Conservation (phyloP, 768 basidiomycete genomes). For the Coprinopsis strossmayeri region DNA sequence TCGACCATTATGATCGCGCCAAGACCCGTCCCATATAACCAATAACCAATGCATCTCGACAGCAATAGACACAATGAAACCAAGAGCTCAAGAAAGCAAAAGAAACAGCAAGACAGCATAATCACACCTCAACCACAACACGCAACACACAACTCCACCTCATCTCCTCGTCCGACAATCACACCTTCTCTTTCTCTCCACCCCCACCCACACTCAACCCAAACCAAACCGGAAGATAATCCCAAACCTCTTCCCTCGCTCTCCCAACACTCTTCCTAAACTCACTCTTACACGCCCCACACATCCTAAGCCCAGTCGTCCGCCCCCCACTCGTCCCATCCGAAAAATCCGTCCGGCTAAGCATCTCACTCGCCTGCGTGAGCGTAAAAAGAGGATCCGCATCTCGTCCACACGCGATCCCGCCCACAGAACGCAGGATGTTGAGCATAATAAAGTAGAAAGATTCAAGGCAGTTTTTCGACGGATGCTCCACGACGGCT, state of each 20-base stretch:
- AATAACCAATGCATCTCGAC: too few species aligned
- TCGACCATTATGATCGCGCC: too few species aligned
- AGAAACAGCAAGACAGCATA: too few species aligned
- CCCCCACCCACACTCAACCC: slow-evolving; percentile 27
- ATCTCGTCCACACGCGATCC: slow-evolving; percentile 65
- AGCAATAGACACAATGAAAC: too few species aligned
- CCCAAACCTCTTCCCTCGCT: slow-evolving; percentile 59
- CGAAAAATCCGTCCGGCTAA: slow-evolving; percentile 62
- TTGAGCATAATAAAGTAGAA: slow-evolving; percentile 77
- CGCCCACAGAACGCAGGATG: slow-evolving; percentile 61
- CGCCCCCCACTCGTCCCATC: slow-evolving; percentile 54
- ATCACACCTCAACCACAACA: too few species aligned
- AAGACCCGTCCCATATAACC: too few species aligned
- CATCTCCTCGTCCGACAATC: too few species aligned
- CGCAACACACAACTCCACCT: too few species aligned
- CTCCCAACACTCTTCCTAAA: slow-evolving; percentile 40
- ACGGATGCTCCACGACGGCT: slow-evolving; percentile 21
- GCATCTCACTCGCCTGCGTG: slow-evolving; percentile 63
- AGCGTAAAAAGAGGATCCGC: slow-evolving; percentile 71
- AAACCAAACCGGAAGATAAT: slow-evolving; percentile 57
- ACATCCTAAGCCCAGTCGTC: slow-evolving; percentile 36
- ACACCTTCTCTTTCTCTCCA: too few species aligned
- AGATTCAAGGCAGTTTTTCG: slow-evolving; percentile 50
- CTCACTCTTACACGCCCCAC: slow-evolving; percentile 30
- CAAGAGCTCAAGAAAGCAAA: too few species aligned